phyloP scores from a whole-genome alignment of 768 basidiomycete species.

The Boletus rubescentipes region DNA sequence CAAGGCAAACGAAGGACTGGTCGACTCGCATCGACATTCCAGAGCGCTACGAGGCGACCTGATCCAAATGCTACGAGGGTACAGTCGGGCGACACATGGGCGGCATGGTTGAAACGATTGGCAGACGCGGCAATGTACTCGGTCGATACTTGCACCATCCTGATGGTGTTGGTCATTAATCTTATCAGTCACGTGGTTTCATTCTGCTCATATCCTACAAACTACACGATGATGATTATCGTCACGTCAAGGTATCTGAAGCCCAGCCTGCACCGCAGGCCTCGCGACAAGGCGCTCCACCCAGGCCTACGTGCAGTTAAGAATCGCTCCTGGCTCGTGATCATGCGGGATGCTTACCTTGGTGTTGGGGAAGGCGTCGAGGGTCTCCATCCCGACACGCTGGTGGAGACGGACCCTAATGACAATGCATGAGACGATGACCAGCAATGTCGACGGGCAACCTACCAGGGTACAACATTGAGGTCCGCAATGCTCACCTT shows the following conservation, averaged over 20 bases:
- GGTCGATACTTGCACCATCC: conserved; percentile 22
- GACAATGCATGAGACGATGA: background rate
- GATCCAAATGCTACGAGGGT: conserved; percentile 57
- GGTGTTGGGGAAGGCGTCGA: conserved; percentile 65
- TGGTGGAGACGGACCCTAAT: conserved; percentile 54
- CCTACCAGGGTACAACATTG: conserved; percentile 64
- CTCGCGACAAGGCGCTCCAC: conserved; percentile 27
- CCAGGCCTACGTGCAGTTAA: conserved; percentile 25
- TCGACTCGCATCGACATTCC: conserved; percentile 50
- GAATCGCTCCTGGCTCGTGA: background rate
- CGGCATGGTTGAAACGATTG: conserved; percentile 45
- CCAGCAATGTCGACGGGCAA: background rate
- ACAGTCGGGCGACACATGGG: conserved; percentile 32
- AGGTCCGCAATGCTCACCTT: conserved; percentile 72
- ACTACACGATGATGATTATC: background rate
- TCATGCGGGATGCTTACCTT: conserved; percentile 38
- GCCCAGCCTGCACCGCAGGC: conserved; percentile 24
- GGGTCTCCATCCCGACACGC: conserved; percentile 49
- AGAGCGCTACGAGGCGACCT: conserved; percentile 54
- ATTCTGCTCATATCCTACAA: background rate
- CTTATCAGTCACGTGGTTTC: conserved; percentile 19
- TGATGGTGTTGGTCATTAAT: conserved; percentile 1
- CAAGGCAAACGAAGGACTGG: background rate
- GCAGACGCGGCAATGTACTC: conserved; percentile 48
- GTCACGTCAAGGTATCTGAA: conserved; percentile 14